Base-by-base conservation (phyloP, 345 rosid genomes). In the Luvunga scandens region DNA sequence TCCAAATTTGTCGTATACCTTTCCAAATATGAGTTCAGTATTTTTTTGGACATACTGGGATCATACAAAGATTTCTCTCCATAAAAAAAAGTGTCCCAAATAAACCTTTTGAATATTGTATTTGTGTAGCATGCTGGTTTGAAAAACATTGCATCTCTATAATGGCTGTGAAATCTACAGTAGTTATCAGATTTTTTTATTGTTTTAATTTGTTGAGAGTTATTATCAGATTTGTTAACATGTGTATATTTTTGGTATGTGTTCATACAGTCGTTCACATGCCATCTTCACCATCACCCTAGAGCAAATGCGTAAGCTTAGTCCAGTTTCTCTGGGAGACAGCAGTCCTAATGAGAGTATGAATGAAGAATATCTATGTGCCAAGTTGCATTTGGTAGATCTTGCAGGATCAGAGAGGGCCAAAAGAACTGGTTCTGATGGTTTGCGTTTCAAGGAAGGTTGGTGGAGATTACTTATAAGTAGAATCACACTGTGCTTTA, bases 391-490 rank as follows among this genome's bases (percentile, higher is more conserved):
- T 87, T 84, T 96, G 53, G 99, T 96, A 71, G 99, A 96, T 86
- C 99, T 96, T 81, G 99, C 99, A 76, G 99, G 99, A 79, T 96
- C 99, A 0, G 99, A 94, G 83, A 83, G 99, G 79, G 99, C 99
- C 68, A 96, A 96, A 84, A 89, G 99, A 87, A 96, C 98, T 25
- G 98, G 99, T 78, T 96, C 98, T 10, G 98, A 96, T 78, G 99
- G 99, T 74, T 57, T 96, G 83, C 93, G 98, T 73, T 96, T 96
- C 79, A 96, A 96, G 83, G 99, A 96, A 94, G 99, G 99, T 94
- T 67, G 61, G 90, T 77, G 66, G 61, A 45, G 39, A 45, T 75
- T 79, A 9, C 34, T 39, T 7, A 31, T 24, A 75, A 71, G 28
- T 36, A 22, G 64, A 18, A 22, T 66, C n/a, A 60, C 80, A 67